Conservation (phyloP, 2,329 filamentous ascomycete genomes). For the Blastomyces parvus region DNA sequence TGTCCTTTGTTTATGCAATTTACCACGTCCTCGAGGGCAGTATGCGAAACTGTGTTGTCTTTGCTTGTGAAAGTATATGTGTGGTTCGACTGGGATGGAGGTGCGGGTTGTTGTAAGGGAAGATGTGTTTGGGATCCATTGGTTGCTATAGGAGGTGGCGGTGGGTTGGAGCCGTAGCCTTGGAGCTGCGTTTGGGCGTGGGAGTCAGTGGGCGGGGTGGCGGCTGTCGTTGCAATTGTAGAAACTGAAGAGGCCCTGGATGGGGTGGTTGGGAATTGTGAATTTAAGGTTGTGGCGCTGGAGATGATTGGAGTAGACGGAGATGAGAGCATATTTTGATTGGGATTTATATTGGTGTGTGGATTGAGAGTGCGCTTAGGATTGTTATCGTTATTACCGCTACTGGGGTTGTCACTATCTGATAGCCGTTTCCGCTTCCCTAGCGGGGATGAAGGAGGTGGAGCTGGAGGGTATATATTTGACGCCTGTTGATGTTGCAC, state of each 20-base stretch:
- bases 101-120: neutral
- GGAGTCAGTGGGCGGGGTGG: neutral
- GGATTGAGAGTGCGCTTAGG: neutral
- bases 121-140: neutral
- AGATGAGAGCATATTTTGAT: neutral
- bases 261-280: neutral
- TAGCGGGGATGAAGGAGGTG: conserved; percentile 18
- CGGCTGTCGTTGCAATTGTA: conserved; percentile 3
- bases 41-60: conserved; percentile 9
- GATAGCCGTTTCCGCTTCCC: conserved; percentile 17
- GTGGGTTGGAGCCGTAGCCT: neutral
- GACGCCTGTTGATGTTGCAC: neutral
- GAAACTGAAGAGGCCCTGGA: neutral
- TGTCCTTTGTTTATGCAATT: conserved; percentile 7
- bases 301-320: conserved; percentile 1
- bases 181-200: neutral
- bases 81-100: neutral
- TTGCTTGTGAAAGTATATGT: neutral
- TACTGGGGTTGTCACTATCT: neutral
- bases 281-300: neutral
- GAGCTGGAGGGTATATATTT: neutral
- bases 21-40: conserved; percentile 6
- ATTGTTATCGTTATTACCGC: neutral
- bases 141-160: neutral
- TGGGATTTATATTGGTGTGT: neutral